Conservation (phyloP, 2,329 filamentous ascomycete genomes). For the Arthrobotrys iridis region DNA sequence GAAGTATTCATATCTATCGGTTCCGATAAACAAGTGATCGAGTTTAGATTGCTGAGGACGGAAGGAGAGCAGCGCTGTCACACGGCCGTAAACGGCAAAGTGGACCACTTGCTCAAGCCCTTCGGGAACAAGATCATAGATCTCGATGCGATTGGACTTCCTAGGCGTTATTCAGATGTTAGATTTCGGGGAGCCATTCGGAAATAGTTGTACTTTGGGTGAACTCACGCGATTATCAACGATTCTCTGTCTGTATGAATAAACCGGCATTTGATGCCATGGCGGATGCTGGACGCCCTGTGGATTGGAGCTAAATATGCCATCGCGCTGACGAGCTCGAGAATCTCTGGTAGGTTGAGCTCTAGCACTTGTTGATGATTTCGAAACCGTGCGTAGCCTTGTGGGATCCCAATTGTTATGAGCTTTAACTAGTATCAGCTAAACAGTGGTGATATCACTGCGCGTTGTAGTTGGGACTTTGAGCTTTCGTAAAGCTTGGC, state of each 20-base stretch:
- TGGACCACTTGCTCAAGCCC: slow-evolving; percentile 59
- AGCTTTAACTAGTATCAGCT: neutral
- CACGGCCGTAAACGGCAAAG: slow-evolving; percentile 76
- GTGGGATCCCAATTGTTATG: neutral
- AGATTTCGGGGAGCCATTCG: neutral
- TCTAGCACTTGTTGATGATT: neutral
- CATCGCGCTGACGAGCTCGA: slow-evolving; percentile 67
- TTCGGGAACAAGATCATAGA: slow-evolving; percentile 56
- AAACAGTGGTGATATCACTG: too few relatives aligned
- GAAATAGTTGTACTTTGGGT: neutral
- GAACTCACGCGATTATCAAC: slow-evolving; percentile 82
- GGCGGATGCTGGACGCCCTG: slow-evolving; percentile 86
- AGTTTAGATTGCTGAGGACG: slow-evolving; percentile 77
- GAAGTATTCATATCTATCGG: slow-evolving; percentile 89
- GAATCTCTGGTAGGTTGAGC: neutral
- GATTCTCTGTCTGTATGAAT: slow-evolving; percentile 79
- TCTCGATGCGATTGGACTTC: slow-evolving; percentile 57
- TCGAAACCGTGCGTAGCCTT: neutral
- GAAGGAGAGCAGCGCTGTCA: slow-evolving; percentile 84
- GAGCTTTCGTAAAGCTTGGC: neutral
- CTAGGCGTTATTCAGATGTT: slow-evolving; percentile 35
- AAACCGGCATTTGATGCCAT: slow-evolving; percentile 84
- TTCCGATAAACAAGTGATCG: slow-evolving; percentile 91
- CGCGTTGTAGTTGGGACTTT: too few relatives aligned
- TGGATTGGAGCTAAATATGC: slow-evolving; percentile 95